Base-by-base conservation (phyloP, 805 yeast species). In the Candida khao-thaluensis region DNA sequence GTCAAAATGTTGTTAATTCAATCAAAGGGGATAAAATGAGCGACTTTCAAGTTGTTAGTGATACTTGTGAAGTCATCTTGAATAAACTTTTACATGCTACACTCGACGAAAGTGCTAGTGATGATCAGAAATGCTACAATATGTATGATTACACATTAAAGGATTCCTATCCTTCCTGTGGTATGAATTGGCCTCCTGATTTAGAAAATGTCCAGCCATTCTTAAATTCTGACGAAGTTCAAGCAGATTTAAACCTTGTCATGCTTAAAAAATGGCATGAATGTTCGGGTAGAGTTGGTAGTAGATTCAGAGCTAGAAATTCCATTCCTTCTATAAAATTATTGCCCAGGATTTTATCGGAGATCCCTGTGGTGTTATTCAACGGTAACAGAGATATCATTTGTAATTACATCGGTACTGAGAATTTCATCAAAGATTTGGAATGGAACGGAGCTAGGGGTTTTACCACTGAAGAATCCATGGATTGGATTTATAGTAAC, bases 301-400 rank as follows among this genome's bases (percentile, higher is more conserved):
- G 57, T 0, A 54, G 57, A 22, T 72, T 89, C 49, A 64, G 49
- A 9, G 85, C 84, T 17, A 57, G 59, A 20, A 56, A 71, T 5
- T 72, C 88, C 0, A 55, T 58, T 24, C 88, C 91, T 2, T 62
- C 95, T 0, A 69, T 85, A 26, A 69, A 72, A 14, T 60, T 88
- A 30, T 59, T 93, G n/a, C 91, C 95, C 0, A 68, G 60, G 0
- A 52, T 93, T 17, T 64, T 90, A 29, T 68, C 71, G 31, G 57
- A 77, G 30, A 58, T 79, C 12, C 83, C 84, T 10, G 67, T 93
- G 10, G 59, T 87, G 52, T 65, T 93, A 39, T 88, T 88, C 65
- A 83, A 84, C 52, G 99, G 99, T 30, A 88, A 85, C 49, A 77
- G 81, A 50, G 99, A 93, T 61, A 73, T 87, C 31, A 85, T 93